phyloP scores from a whole-genome alignment of 495 filamentous ascomycete species.

The Pyronema omphalodes region DNA sequence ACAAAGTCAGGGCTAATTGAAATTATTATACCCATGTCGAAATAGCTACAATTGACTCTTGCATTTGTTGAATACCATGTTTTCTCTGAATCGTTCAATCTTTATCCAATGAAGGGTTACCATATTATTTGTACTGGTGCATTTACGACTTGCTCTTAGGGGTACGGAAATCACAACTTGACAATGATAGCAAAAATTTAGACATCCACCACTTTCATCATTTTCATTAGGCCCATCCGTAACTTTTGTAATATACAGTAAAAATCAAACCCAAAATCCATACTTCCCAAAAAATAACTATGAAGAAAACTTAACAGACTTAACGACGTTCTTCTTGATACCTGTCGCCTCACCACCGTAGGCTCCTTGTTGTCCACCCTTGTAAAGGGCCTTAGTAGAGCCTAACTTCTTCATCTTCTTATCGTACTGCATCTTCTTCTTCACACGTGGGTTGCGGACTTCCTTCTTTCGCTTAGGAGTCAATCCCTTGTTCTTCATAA shows the following conservation, averaged over 20 bases:
- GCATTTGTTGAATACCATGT: no score
- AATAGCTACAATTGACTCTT: no score
- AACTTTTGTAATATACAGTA: neutral
- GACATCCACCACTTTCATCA: neutral
- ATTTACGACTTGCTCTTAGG: no score
- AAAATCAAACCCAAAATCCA: neutral
- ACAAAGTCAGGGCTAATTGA: no score
- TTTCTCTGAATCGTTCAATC: no score
- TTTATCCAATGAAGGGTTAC: no score
- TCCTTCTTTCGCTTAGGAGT: conserved; percentile 80
- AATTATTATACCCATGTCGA: no score
- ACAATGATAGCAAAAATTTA: neutral
- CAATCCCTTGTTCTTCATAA: conserved; percentile 94
- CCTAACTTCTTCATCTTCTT: conserved; percentile 87
- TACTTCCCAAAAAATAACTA: neutral
- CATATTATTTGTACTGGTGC: no score
- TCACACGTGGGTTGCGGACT: conserved; percentile 82
- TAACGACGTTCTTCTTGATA: conserved; percentile 84
- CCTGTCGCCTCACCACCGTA: conserved; percentile 88
- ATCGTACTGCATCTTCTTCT: conserved; percentile 89
- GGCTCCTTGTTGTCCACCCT: conserved; percentile 67
- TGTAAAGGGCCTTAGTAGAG: conserved; percentile 64
- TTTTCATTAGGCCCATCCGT: neutral
- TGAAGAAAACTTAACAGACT: conserved; percentile 61
- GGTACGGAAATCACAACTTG: no score